Evolutionary conservation across 2,329 filamentous ascomycete genomes (phyloP).

Genomic region (Hymenoscyphus fraxineus): DNA sequence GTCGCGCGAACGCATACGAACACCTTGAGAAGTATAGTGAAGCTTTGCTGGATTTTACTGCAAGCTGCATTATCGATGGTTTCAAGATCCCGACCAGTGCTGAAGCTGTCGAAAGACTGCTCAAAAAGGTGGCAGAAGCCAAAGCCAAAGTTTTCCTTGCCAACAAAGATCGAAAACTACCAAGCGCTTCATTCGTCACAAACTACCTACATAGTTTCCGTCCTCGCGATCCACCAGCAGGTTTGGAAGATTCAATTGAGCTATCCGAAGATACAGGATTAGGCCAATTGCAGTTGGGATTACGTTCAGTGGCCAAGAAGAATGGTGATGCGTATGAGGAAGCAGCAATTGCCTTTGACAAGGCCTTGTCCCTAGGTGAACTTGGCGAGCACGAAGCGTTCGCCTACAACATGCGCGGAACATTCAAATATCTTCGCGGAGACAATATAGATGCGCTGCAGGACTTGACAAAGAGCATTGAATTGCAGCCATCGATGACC

Average conservation of each 20-base stretch:
- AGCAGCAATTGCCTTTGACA: conserved; percentile 80
- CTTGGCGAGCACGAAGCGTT: conserved; percentile 82
- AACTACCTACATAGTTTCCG: conserved; percentile 99
- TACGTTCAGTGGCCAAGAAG: conserved; percentile 77
- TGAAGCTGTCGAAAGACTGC: conserved; percentile 81
- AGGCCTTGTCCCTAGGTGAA: conserved; percentile 76
- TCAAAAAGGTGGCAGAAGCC: conserved; percentile 95
- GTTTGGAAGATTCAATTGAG: conserved; percentile 78
- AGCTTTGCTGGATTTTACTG: conserved; percentile 94
- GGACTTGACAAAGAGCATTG: conserved; percentile 89
- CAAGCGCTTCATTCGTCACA: conserved; percentile 92
- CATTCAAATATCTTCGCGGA: conserved; percentile 88
- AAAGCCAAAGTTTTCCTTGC: conserved; percentile 88
- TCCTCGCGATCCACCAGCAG: conserved; percentile 70
- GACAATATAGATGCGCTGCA: conserved; percentile 78
- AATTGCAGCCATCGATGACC: conserved; percentile 80
- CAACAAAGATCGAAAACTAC: conserved; percentile 76
- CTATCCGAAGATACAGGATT: conserved; percentile 74
- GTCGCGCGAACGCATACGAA: conserved; percentile 94
- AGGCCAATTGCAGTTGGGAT: conserved; percentile 79
- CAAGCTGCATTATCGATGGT: conserved; percentile 97
- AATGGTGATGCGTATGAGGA: conserved; percentile 90
- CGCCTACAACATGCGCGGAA: conserved; percentile 94
- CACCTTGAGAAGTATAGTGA: conserved; percentile 88
- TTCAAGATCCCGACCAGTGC: conserved; percentile 91